These are phyloP conservation scores for Streptanthus diversifolius DNA, from an alignment of 345 rosid species.

Conservation along the genomic window DNA sequence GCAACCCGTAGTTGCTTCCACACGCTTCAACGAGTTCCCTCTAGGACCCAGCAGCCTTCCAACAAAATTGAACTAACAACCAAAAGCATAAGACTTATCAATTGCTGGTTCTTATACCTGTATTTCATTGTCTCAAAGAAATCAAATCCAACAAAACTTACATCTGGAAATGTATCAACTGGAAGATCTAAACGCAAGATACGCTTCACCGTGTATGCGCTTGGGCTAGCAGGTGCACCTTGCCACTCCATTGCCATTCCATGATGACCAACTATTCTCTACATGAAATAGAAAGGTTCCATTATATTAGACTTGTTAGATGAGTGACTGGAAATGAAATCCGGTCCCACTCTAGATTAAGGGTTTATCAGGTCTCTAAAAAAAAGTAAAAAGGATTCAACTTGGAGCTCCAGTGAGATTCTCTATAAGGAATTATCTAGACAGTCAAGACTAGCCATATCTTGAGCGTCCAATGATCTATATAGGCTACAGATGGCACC, in stretches of 20 bases:
- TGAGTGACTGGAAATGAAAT: not conserved
- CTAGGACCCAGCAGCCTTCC: constrained; percentile 97
- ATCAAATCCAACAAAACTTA: constrained; percentile 14
- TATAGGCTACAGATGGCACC: constrained; percentile 29
- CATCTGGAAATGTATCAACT: constrained; percentile 56
- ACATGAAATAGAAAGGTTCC: constrained; percentile 14
- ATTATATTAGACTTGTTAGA: not conserved
- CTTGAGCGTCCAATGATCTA: constrained; percentile 4
- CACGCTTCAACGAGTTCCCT: constrained; percentile 98
- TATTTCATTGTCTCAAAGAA: constrained; percentile 1
- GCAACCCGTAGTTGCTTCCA: constrained; percentile 97
- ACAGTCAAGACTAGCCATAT: not conserved
- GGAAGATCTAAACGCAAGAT: constrained; percentile 98
- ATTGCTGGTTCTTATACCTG: not conserved
- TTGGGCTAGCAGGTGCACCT: constrained; percentile 94
- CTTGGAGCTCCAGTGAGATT: not conserved
- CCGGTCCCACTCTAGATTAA: not conserved
- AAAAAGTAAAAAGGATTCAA: not conserved
- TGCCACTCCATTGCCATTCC: constrained; percentile 99
- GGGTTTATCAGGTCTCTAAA: constrained; percentile 9
- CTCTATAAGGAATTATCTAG: not conserved
- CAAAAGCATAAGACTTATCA: not conserved
- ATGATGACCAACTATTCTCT: constrained; percentile 82
- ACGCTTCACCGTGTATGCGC: constrained; percentile 88
- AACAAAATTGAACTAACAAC: constrained; percentile 85